A percentile compares a stretch with the other conserved stretches of the same genome.
These are phyloP conservation scores for Phytophthora citrophthora DNA, from an alignment of 352 stramenopile species.

Conservation along the genomic window DNA sequence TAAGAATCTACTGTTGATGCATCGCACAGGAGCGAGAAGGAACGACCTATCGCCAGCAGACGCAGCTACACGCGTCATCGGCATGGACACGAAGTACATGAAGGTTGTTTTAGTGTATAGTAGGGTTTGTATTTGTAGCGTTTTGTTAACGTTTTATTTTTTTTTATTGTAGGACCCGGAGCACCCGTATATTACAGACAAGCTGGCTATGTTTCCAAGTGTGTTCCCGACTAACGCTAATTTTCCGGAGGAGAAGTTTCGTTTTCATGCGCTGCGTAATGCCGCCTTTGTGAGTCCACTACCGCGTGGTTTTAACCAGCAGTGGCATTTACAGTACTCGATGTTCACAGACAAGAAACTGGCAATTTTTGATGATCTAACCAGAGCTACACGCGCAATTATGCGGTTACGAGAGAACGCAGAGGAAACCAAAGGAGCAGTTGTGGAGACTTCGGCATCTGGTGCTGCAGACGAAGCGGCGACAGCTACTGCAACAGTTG, in stretches of 20 bases:
- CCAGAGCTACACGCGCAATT: slow-evolving; percentile 58
- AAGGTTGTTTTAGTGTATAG: slow-evolving; percentile 47
- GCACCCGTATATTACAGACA: slow-evolving; percentile 74
- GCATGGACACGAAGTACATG: slow-evolving; percentile 75
- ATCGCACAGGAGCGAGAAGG: slow-evolving; percentile 58
- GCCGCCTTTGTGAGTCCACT: slow-evolving; percentile 79
- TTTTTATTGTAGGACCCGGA: slow-evolving; percentile 53
- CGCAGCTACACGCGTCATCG: slow-evolving; percentile 62
- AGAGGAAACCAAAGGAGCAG: slow-evolving; percentile 8
- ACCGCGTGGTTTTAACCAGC: slow-evolving; percentile 75
- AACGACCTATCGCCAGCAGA: slow-evolving; percentile 56
- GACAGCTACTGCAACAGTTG: slow-evolving; percentile 23
- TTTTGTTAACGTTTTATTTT: slow-evolving; percentile 6
- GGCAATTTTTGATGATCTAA: slow-evolving; percentile 74
- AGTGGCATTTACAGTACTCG: slow-evolving; percentile 88
- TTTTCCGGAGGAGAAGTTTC: slow-evolving; percentile 86
- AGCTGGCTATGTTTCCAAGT: slow-evolving; percentile 64
- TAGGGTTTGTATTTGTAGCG: slow-evolving; percentile 1
- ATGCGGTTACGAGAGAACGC: slow-evolving; percentile 30
- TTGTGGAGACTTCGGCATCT: slow-evolving; percentile 10
- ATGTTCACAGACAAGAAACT: slow-evolving; percentile 84
- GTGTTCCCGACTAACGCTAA: slow-evolving; percentile 80
- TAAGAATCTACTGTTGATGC: slow-evolving; percentile 82
- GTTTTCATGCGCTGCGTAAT: slow-evolving; percentile 72
- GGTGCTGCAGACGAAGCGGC: slow-evolving; percentile 13